Percentiles rank a stretch among this genome's conserved stretches.
phyloP scores from a whole-genome alignment of 2,329 filamentous ascomycete species.

The Aspergillus clavatus region DNA sequence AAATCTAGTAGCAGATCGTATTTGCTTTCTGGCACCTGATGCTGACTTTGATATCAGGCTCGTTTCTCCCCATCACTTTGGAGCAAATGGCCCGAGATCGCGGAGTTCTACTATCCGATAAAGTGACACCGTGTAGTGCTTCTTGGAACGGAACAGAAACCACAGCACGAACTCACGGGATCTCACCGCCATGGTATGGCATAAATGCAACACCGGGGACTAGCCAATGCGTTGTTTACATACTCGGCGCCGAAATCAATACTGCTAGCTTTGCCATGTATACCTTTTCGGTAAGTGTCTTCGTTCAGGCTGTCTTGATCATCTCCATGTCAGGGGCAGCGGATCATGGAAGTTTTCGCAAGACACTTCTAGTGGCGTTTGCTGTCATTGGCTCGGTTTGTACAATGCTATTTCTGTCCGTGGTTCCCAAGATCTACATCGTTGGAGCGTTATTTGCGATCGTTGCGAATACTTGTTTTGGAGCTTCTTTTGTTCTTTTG shows the following conservation, averaged over 20 bases:
- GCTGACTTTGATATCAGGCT: slow-evolving; percentile 51
- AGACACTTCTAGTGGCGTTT: slow-evolving; percentile 80
- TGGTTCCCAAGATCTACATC: slow-evolving; percentile 70
- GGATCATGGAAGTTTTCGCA: slow-evolving; percentile 88
- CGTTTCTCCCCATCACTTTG: slow-evolving; percentile 91
- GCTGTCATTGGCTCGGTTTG: slow-evolving; percentile 73
- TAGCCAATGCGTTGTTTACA: slow-evolving; percentile 73
- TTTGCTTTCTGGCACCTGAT: slow-evolving; percentile 11
- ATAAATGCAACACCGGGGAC: slow-evolving; percentile 25
- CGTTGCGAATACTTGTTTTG: slow-evolving; percentile 88
- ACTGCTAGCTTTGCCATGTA: slow-evolving; percentile 98
- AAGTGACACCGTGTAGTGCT: slow-evolving; percentile 66
- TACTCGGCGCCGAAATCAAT: slow-evolving; percentile 83
- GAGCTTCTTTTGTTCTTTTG: slow-evolving; percentile 87
- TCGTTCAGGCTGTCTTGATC: slow-evolving; percentile 83
- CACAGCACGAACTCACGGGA: slow-evolving; percentile 18
- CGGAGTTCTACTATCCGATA: slow-evolving; percentile 78
- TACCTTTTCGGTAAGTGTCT: slow-evolving; percentile 87
- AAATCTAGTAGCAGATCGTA: neutral
- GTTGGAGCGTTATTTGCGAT: slow-evolving; percentile 80
- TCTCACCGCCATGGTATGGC: slow-evolving; percentile 14
- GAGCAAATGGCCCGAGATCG: slow-evolving; percentile 91
- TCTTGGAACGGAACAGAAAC: slow-evolving; percentile 47
- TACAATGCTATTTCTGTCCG: slow-evolving; percentile 83
- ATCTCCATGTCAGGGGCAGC: slow-evolving; percentile 95